Base-by-base conservation (phyloP, 2,329 filamentous ascomycete species). In the Trichoderma asperellum region DNA sequence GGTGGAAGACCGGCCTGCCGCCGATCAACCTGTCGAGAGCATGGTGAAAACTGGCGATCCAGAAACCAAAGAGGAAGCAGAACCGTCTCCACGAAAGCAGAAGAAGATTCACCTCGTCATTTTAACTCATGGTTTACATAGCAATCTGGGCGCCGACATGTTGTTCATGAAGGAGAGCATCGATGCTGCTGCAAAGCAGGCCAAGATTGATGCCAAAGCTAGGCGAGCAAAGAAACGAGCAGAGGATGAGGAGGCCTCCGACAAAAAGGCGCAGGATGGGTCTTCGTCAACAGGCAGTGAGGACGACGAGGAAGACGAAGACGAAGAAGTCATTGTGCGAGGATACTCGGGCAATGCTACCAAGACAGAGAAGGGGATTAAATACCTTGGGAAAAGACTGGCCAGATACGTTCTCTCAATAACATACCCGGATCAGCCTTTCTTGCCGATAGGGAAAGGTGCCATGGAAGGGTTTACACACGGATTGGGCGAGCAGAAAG, bases 131-230 rank as follows among this genome's bases (percentile, higher is more conserved):
- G 96, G 96, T 0, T 80, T 99, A 72, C 96, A 99, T 79, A 97
- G 95, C 80, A 99, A 99, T 78, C 85, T 97, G 14, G 93, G 96
- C 5, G 92, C 94, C 27, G 96, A 99, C 78, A 97, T 99, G 96
- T 84, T 99, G 24, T 99, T 92, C 77, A 82, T 99, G 78, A 99
- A 99, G 77, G 96, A 99, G 80, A 97, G 93, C 79, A 98, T 99
- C 71, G 96, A 99, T 81, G 89, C 89, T 34, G 90, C 92, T 2
- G 91, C 91, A 4, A 90, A 84, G 74, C 89, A 95, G 77, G 91
- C 92, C 34, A 90, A 90, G 74, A 82, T 88, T 61, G 90, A 92
- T 78, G 88, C 89, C 47, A 90, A 86, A 77, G 85, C 83, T 61
- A 85, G 91, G 69, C 87, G 85, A 73, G 84, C 83, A 68, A 83